Evolutionary conservation across 345 rosid species (phyloP).

Genomic region (Nephelium lappaceum): DNA sequence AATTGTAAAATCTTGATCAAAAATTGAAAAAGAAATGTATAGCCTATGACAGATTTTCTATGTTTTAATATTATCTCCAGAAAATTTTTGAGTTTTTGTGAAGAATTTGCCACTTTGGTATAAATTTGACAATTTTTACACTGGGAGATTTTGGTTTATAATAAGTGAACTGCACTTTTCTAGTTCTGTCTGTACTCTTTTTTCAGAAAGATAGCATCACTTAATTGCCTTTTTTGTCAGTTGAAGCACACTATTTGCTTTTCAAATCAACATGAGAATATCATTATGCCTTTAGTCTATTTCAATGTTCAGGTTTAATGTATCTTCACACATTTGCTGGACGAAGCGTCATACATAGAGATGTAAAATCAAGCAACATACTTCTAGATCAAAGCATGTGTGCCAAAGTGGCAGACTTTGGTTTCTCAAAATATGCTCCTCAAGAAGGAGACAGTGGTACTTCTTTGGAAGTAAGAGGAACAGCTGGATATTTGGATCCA

Average conservation of each 20-base stretch:
- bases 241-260: too few species aligned
- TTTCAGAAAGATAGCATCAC: background rate
- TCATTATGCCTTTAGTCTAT: background rate
- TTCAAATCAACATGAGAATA: background rate
- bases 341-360: conserved; percentile 56
- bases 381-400: conserved; percentile 71
- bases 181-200: background rate
- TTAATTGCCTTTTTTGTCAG: background rate
- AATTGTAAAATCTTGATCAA: too few species aligned
- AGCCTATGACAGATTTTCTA: too few species aligned
- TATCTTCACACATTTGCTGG: conserved; percentile 44
- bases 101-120: too few species aligned
- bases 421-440: conserved; percentile 76
- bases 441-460: conserved; percentile 74
- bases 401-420: conserved; percentile 74
- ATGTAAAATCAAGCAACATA: conserved; percentile 78
- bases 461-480: conserved; percentile 77
- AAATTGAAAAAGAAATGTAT: too few species aligned
- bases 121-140: background rate
- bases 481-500: conserved; percentile 78
- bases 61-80: too few species aligned
- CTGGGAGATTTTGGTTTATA: background rate
- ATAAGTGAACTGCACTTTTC: background rate
- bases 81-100: too few species aligned
- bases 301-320: conserved; percentile 44